These are phyloP conservation scores for Phlebiopsis flavidoalba DNA, from an alignment of 768 basidiomycete species.

Conservation along the genomic window DNA sequence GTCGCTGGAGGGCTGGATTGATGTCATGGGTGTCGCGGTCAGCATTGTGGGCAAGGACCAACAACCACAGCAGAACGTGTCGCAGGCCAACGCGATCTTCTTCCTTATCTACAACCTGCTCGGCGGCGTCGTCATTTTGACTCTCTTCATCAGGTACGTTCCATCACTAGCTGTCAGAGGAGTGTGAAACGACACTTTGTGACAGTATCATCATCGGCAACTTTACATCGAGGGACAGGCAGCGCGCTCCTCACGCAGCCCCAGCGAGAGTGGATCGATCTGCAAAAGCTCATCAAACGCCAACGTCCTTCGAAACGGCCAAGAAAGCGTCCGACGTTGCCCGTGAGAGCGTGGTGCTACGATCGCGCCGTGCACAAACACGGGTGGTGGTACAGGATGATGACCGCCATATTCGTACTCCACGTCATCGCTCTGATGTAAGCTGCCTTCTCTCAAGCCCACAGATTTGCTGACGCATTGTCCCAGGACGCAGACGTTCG, in stretches of 20 bases:
- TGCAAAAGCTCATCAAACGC: slow-evolving; percentile 82
- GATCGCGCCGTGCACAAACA: slow-evolving; percentile 88
- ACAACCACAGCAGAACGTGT: slow-evolving; percentile 69
- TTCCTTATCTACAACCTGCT: slow-evolving; percentile 89
- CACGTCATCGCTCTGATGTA: slow-evolving; percentile 85
- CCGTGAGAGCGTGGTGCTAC: slow-evolving; percentile 80
- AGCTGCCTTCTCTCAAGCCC: slow-evolving; percentile 21
- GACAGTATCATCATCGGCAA: slow-evolving; percentile 92
- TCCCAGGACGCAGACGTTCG: slow-evolving; percentile 76
- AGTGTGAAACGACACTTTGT: neutral
- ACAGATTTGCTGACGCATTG: slow-evolving; percentile 3
- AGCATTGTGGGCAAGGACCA: slow-evolving; percentile 63
- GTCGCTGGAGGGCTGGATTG: slow-evolving; percentile 95
- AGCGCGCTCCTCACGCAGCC: slow-evolving; percentile 80
- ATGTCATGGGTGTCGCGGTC: slow-evolving; percentile 80
- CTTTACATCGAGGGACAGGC: slow-evolving; percentile 83
- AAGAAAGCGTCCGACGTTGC: slow-evolving; percentile 45
- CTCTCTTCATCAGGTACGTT: slow-evolving; percentile 82
- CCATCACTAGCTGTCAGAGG: neutral
- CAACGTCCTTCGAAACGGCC: slow-evolving; percentile 87
- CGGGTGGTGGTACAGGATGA: slow-evolving; percentile 83
- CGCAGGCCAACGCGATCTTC: slow-evolving; percentile 84
- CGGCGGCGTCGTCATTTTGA: slow-evolving; percentile 85
- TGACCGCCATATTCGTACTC: slow-evolving; percentile 73
- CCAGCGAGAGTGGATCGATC: slow-evolving; percentile 91